Evolutionary conservation across 495 filamentous ascomycete species (phyloP), one percentile per base, ranked within the genome.

Genomic region (Hypoxylon fragiforme): DNA sequence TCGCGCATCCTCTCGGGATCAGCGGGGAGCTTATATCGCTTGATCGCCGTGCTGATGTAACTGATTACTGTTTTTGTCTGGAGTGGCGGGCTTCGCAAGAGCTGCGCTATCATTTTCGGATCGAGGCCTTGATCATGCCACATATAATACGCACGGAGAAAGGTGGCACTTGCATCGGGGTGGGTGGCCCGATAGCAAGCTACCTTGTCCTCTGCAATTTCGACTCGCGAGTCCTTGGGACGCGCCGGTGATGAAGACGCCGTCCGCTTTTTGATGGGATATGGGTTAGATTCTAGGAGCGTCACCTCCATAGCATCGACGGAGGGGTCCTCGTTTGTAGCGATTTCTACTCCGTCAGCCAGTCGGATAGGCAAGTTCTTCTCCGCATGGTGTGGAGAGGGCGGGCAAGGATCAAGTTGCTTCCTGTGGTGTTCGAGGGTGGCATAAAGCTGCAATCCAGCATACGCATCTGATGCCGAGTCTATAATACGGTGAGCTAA

Each of bases 381-480:
- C 49, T 94, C 88, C 9, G 85, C 88, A 56, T 81, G 76, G 37
- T 72, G 60, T 2, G 91, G 90, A 2, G 82, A 73, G 8, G 87
- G 88, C 15, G 90, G 91, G 2, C 72, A 72, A 12, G 90, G 89
- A 30, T 81, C 63, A 46, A 95, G 75, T 8, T 75, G 70, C 49
- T 75, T 69, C 39, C 91, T 73, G 48, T 88, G 85, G 30, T 78
- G 66, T 60, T 96, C 81, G 54, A 95, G 77, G 1, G 74, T 69
- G 43, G 88, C 75, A 64, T 80, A 94, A 20, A 95, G 76, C 62
- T 87, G 84, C 13, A 92, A 57, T 22, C 84, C 84, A 44, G 89
- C 90, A 63, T 92, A 96, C 1, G 90, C 84, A 66, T 96, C 91
- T 1, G 84, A 81, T 12, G 90, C 90, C 6, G 90, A 89, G 73